Base-by-base conservation (phyloP, 1,139 yeast genomes). In the Scheffersomyces titani region DNA sequence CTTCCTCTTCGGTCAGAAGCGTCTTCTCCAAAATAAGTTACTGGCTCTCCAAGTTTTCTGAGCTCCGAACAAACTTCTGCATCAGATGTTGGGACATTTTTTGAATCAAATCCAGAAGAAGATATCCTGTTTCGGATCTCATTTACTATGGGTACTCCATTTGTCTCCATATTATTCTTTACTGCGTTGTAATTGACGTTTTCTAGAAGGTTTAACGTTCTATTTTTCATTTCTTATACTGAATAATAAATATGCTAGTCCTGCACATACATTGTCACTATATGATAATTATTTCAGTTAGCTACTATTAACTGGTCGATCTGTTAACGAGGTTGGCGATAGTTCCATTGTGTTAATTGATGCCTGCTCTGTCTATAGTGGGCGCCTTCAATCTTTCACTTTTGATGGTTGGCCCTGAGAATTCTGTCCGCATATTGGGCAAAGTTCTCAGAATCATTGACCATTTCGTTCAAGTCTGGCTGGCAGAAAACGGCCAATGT, bases 401-500 rank as follows among this genome's bases (percentile, higher is more conserved):
- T 46, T 63, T 63, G 63, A 57, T 79, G 82, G 61, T 78, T 77
- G 11, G 54, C 68, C 24, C 51, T 56, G 44, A 81, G 63, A 1
- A 81, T 74, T 52, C 83, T 66, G 45, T 67, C 68, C 1, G 88
- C 73, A 64, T 73, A 86, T 54, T 74, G 70, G 11, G 87, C 88
- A 71, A 85, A 85, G 52, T 78, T 79, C 63, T 81, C 82, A 0
- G 44, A 60, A 1, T 67, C 70, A 56, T 78, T 80, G 9, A 86
- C 83, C 64, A 59, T 66, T 55, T 82, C 87, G 53, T 82, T 79
- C 57, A 86, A 71, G 54, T 83, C 78, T 0, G 90, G 90, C 67
- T 86, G 90, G 64, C 88, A 83, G 63, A 86, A 86, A 3, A 86
- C 87, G 0, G 90, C 90, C 59, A 86, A 70, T 0, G 90, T 86